A percentile compares a stretch with the other conserved stretches of the same genome.
Conservation (phyloP, 2,329 filamentous ascomycete species). For the Aschersonia sp. region DNA sequence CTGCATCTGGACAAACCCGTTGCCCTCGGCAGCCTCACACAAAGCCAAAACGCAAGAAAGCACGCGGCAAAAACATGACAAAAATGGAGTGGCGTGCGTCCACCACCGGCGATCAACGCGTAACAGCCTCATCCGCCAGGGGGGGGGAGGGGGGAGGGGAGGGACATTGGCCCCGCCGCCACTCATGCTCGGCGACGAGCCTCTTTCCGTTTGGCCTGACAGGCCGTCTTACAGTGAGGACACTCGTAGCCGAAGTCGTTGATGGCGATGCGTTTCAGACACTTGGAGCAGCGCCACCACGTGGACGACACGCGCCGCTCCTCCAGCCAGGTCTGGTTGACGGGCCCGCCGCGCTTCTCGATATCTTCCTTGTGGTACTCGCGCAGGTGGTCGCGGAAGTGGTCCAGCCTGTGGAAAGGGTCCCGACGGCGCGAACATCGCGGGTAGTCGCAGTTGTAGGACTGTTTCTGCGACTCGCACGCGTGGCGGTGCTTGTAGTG, state of each 20-base stretch:
- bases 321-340: conserved; percentile 22
- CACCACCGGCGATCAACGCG: background rate
- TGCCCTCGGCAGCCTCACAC: too few species aligned
- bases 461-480: conserved; percentile 23
- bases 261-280: conserved; percentile 30
- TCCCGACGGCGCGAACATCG: conserved; percentile 27
- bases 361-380: conserved; percentile 41
- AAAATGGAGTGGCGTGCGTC: too few species aligned
- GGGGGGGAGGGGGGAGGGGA: background rate
- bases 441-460: conserved; percentile 36
- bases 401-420: conserved; percentile 39
- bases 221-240: conserved; percentile 27
- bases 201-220: conserved; percentile 28
- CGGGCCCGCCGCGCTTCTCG: conserved; percentile 26
- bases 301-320: conserved; percentile 20
- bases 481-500: conserved; percentile 36
- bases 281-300: conserved; percentile 43
- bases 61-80: too few species aligned
- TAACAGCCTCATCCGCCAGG: background rate
- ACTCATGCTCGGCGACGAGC: conserved; percentile 12
- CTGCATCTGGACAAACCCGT: too few species aligned
- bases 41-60: too few species aligned
- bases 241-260: conserved; percentile 28
- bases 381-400: conserved; percentile 42
- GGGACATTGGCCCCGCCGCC: background rate